These are phyloP conservation scores for Boechera stricta DNA, from an alignment of 345 rosid species.

Conservation along the genomic window DNA sequence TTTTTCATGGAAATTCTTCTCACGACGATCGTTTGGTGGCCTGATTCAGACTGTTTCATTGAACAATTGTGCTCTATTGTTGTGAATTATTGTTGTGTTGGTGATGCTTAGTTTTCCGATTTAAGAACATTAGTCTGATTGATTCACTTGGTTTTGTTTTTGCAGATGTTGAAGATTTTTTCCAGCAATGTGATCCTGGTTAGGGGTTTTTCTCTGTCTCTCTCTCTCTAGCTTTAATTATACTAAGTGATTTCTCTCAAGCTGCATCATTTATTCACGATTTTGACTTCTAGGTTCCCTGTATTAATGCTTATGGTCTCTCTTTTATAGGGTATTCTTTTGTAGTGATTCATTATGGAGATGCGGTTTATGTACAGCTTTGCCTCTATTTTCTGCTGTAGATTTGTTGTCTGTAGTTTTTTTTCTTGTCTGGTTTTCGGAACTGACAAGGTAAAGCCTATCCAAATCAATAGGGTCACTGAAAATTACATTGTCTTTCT, in stretches of 20 bases:
- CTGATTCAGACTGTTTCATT: background rate
- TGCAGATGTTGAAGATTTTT: slow-evolving; percentile 75
- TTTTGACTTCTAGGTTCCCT: background rate
- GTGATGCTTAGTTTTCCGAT: slow-evolving; percentile 2
- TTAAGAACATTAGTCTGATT: slow-evolving; percentile 7
- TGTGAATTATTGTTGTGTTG: background rate
- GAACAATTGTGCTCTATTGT: background rate
- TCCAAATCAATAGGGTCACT: slow-evolving; percentile 3
- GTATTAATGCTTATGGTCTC: background rate
- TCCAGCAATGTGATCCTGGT: slow-evolving; percentile 88
- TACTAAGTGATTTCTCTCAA: background rate
- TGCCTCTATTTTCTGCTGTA: background rate
- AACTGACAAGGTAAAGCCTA: background rate
- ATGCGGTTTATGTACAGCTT: slow-evolving; percentile 1
- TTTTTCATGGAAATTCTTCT: background rate
- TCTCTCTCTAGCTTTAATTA: background rate
- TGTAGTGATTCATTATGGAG: slow-evolving; percentile 7
- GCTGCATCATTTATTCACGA: slow-evolving; percentile 5
- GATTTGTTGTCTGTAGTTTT: background rate
- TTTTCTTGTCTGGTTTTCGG: slow-evolving; percentile 6
- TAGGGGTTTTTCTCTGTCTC: slow-evolving; percentile 41
- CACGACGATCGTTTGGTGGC: background rate
- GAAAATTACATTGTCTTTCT: background rate
- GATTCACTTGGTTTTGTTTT: background rate
- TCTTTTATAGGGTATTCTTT: slow-evolving; percentile 5